Conservation (phyloP, 345 rosid genomes). For the Clarkia xantiana region DNA sequence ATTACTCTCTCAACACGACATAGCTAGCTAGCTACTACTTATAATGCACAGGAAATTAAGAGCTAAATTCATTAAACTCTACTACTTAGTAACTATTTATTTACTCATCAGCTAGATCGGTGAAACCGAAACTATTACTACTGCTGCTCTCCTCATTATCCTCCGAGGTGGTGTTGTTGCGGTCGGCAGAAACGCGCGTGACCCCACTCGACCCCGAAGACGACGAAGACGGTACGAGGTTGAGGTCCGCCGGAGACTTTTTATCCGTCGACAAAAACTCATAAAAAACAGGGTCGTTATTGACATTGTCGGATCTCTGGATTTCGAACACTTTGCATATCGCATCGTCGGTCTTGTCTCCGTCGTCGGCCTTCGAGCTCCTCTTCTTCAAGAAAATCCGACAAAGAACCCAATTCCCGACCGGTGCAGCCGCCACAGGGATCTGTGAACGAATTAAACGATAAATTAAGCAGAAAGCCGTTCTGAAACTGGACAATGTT, state of each 20-base stretch:
- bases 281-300: constrained; percentile 45
- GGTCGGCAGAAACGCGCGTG: constrained; percentile 32
- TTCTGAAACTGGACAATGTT: background rate
- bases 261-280: constrained; percentile 63
- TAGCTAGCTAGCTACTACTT: constrained; percentile 36
- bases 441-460: constrained; percentile 18
- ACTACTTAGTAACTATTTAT: no score
- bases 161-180: constrained; percentile 20
- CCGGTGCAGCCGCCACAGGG: constrained; percentile 11
- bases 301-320: constrained; percentile 11
- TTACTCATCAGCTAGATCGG: no score
- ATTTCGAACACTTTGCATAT: constrained; percentile 21
- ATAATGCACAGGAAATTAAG: constrained; percentile 20
- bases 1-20: no score
- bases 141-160: constrained; percentile 58
- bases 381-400: constrained; percentile 88
- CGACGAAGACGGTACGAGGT: constrained; percentile 40
- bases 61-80: no score
- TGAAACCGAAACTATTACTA: constrained; percentile 37
- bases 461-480: background rate
- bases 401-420: constrained; percentile 85
- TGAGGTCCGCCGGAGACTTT: constrained; percentile 41
- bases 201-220: constrained; percentile 78
- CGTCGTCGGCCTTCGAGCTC: constrained; percentile 33
- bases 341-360: constrained; percentile 3